These are phyloP conservation scores for Primulina eburnea DNA, from an alignment of 257 asterid genomes.

Conservation along the genomic window DNA sequence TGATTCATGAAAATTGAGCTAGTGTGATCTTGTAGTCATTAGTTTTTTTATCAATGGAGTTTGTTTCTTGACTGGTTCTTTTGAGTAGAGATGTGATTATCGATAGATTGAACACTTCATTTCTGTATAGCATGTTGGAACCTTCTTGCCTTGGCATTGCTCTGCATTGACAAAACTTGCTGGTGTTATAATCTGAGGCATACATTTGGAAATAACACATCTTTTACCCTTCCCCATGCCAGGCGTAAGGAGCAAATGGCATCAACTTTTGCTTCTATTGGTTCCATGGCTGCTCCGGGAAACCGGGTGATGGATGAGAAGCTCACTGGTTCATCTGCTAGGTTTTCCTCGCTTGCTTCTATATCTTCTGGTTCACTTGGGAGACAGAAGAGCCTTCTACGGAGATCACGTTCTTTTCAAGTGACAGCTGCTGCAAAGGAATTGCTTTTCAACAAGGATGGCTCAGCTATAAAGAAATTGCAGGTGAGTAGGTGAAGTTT, in stretches of 20 bases:
- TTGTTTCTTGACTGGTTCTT: not conserved
- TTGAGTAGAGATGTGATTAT: not conserved
- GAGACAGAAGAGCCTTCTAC: conserved; percentile 46
- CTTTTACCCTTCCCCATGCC: not conserved
- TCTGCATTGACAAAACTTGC: not conserved
- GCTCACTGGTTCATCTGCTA: conserved; percentile 47
- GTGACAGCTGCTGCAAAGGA: conserved; percentile 83
- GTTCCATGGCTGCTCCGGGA: conserved; percentile 71
- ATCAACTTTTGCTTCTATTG: conserved; percentile 64
- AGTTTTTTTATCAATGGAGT: not conserved
- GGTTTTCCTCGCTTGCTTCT: conserved; percentile 64
- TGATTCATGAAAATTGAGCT: not conserved
- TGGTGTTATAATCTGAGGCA: not conserved
- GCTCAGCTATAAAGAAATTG: conserved; percentile 84
- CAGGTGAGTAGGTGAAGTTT: conserved; percentile 45
- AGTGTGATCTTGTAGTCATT: too few relatives aligned
- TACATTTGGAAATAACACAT: too few relatives aligned
- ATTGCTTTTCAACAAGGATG: conserved; percentile 89
- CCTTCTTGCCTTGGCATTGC: not conserved
- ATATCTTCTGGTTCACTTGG: conserved; percentile 54
- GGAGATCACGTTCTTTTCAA: conserved; percentile 44
- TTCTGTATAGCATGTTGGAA: not conserved
- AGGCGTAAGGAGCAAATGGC: conserved; percentile 61
- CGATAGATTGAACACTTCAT: not conserved
- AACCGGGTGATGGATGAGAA: conserved; percentile 51